Evolutionary conservation across 2,329 filamentous ascomycete species (phyloP), one percentile per base, ranked within the genome.

Genomic region (Talaromyces sp.): DNA sequence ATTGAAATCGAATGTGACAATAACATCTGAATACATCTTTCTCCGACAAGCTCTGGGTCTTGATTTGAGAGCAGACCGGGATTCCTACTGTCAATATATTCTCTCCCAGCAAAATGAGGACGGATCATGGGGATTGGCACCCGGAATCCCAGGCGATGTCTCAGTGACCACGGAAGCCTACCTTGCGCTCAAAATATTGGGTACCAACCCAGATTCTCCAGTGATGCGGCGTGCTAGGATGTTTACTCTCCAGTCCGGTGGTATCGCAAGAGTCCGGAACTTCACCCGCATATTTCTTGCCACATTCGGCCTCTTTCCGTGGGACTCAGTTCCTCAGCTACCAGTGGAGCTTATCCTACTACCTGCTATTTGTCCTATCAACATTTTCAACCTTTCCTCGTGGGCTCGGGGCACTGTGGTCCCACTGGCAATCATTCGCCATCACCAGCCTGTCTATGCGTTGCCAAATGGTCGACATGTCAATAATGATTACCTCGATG

Each of bases 291-390:
- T 70, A 5, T 66, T 49, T 40, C 47, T 70, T 1, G 68, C 69
- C 3, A 59, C 51, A 2, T 69, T 74, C 42, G 72, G 72, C 8
- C 52, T 75, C 2, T 62, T 72, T 22, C 67, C 69, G 1, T 75
- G 71, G 70, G 40, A 53, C 4, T 60, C 63, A 0, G 55, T 72
- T 1, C 71, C 70, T 1, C 49, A 72, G 44, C 32, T 73, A 1
- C 70, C 71, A 0, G 54, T 63, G 1, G 71, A 75, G 49, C 45
- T 75, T 0, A 68, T 74, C 11, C 48, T 73, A 1, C 29, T 71
- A 17, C 70, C 72, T 0, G 16, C 60, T 2, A 51, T 36, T 7
- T 44, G 46, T 7, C 66, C 66, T 0, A 52, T 73, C 37, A 72
- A 62, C 41, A 65, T 74, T 11, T 74, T 70, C 46, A 52, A 35